phyloP scores from a whole-genome alignment of 106 monocot genomes.

The Dendrobium nobile region DNA sequence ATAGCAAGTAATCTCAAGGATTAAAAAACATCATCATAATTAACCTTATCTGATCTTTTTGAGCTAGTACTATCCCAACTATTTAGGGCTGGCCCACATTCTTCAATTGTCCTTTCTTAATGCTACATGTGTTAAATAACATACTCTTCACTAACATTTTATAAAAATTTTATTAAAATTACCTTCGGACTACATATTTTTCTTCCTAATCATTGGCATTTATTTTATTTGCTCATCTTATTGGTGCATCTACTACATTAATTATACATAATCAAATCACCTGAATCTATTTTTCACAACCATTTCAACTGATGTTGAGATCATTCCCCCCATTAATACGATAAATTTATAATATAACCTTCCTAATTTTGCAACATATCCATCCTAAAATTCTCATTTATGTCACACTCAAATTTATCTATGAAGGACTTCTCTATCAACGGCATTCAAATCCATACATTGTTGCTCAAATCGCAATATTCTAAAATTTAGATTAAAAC shows the following conservation, averaged over 20 bases:
- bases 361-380: background rate
- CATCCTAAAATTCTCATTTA: background rate
- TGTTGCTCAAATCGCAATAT: background rate
- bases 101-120: too few species aligned
- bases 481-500: background rate
- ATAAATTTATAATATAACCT: background rate
- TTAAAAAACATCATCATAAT: too few species aligned
- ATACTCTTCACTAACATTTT: too few species aligned
- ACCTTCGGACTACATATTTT: background rate
- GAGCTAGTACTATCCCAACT: too few species aligned
- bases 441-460: background rate
- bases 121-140: too few species aligned
- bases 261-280: too few species aligned
- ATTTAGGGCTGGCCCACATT: too few species aligned
- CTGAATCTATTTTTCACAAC: background rate
- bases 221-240: background rate
- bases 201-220: background rate
- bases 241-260: background rate
- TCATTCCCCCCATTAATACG: background rate
- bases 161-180: background rate
- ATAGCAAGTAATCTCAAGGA: too few species aligned
- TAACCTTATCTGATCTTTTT: too few species aligned
- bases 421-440: background rate
- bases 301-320: background rate
- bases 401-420: background rate